Percentiles rank a stretch among this genome's conserved stretches.
These are phyloP conservation scores for Croton laevigatus DNA, from an alignment of 441 rosid genomes.

Conservation along the genomic window DNA sequence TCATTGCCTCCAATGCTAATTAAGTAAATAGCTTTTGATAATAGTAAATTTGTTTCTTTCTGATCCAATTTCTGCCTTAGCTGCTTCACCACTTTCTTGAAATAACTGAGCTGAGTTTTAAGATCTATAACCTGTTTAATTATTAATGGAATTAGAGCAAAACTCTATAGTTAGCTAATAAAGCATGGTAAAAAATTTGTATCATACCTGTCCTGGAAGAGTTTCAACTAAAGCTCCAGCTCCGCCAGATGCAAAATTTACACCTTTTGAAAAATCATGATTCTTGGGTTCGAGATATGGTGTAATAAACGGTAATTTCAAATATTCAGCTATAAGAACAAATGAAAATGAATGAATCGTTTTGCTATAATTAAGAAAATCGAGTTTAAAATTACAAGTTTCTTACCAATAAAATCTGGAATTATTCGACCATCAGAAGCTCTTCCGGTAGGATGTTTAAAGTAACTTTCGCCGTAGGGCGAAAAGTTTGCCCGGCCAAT, in stretches of 20 bases:
- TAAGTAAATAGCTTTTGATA: slow-evolving; percentile 5
- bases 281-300: slow-evolving; percentile 40
- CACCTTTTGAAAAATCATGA: slow-evolving; percentile 33
- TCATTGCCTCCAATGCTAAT: slow-evolving; percentile 9
- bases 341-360: no score
- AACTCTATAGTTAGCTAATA: no score
- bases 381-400: no score
- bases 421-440: slow-evolving; percentile 26
- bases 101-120: slow-evolving; percentile 21
- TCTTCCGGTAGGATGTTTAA: slow-evolving; percentile 39
- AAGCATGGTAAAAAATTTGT: no score
- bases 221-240: slow-evolving; percentile 52
- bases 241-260: slow-evolving; percentile 51
- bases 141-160: background rate
- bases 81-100: slow-evolving; percentile 16
- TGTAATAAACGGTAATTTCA: slow-evolving; percentile 36
- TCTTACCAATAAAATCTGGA: slow-evolving; percentile 29
- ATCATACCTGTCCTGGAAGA: slow-evolving; percentile 18
- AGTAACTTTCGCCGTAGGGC: slow-evolving; percentile 42
- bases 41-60: background rate
- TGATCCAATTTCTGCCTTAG: background rate
- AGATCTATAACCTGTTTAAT: slow-evolving; percentile 11
- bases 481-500: slow-evolving; percentile 26
- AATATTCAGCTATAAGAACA: slow-evolving; percentile 35
- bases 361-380: background rate